Evolutionary conservation across 2,329 filamentous ascomycete genomes (phyloP), one percentile per base, ranked within the genome.

Genomic region (Zasmidium cellare): DNA sequence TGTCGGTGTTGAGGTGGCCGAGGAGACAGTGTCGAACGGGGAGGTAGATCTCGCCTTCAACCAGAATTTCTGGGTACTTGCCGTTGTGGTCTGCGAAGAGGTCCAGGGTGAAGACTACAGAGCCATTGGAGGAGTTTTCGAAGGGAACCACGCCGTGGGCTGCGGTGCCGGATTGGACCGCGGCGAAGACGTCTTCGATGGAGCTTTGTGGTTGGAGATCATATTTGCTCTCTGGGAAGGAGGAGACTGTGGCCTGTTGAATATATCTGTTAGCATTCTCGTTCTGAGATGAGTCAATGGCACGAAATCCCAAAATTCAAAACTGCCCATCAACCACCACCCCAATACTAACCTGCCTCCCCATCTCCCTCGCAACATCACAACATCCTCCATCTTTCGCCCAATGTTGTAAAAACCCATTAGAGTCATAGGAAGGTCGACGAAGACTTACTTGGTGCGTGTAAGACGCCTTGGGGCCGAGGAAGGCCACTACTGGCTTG

Each of bases 41-140:
- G 46, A 97, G 82, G 69, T 96, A 97, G 57, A 88, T 84, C 77
- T 97, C 94, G 47, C 85, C 90, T 70, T 87, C 90, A 44, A 97
- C 89, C 49, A 82, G 80, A 47, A 97, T 82, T 70, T 90, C 85
- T 11, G 81, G 80, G 71, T 89, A 91, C 46, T 76, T 75, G 45
- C 74, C 76, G 41, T 84, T 77, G 23, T 89, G 81, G 76, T 96
- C 91, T 64, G 91, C 91, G 59, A 99, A 85, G 64, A 93, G 85
- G 75, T 97, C 92, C 22, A 97, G 83, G 0, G 92, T 96, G 74
- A 91, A 90, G 56, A 94, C 86, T 51, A 99, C 94, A 55, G 89
- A 88, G 69, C 94, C 94, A 75, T 97, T 96, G 71, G 91, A 93
- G 44, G 90, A 96, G 79, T 99, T 99, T 73, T 97, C 93, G 75